Evolutionary conservation across 2,329 filamentous ascomycete genomes (phyloP).

Genomic region (Fusarium albosuccineum): DNA sequence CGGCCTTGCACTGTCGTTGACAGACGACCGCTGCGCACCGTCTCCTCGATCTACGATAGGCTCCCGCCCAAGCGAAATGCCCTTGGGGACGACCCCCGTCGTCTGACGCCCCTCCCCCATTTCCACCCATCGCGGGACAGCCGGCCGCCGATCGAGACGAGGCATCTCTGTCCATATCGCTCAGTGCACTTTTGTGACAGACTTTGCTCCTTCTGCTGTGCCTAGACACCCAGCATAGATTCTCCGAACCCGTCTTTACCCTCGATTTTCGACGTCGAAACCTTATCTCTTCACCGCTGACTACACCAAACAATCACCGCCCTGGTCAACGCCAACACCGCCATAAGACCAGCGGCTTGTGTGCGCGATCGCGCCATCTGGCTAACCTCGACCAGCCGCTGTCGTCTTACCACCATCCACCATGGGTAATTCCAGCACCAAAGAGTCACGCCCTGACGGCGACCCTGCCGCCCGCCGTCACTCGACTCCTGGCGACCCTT

Average conservation of each 20-base stretch:
- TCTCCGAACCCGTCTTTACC: neutral
- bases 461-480: conserved; percentile 43
- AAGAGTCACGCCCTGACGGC: conserved; percentile 53
- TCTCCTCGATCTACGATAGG: conserved; percentile 31
- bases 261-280: neutral
- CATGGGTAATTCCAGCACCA: conserved; percentile 58
- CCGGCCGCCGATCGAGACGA: conserved; percentile 37
- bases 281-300: conserved; percentile 4
- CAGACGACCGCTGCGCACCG: conserved; percentile 3
- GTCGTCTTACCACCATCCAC: conserved; percentile 19
- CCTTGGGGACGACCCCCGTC: conserved; percentile 43
- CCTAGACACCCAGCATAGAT: neutral
- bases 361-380: conserved; percentile 37
- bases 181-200: conserved; percentile 18
- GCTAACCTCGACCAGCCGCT: conserved; percentile 17
- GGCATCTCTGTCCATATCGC: conserved; percentile 32
- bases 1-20: neutral
- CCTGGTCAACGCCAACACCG: conserved; percentile 11
- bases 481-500: conserved; percentile 39
- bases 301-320: conserved; percentile 10
- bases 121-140: conserved; percentile 40
- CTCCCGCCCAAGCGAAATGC: conserved; percentile 42
- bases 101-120: conserved; percentile 44
- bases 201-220: conserved; percentile 3
- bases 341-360: conserved; percentile 23